phyloP scores from a whole-genome alignment of 2,329 filamentous ascomycete species.

The Neobulgaria alba region DNA sequence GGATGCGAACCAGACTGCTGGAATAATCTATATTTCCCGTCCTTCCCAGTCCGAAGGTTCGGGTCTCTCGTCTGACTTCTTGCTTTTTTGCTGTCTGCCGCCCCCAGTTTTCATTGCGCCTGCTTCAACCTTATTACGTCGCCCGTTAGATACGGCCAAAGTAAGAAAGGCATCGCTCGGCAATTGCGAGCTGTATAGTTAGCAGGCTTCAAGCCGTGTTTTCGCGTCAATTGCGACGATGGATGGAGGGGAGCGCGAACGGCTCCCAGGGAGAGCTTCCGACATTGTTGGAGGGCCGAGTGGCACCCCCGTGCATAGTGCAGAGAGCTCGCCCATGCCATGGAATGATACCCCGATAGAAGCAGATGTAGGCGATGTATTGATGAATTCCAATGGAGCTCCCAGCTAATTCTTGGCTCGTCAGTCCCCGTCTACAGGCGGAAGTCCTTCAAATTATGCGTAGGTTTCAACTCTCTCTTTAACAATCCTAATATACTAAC shows the following conservation, averaged over 20 bases:
- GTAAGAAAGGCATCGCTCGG: too few relatives aligned
- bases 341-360: slow-evolving; percentile 21
- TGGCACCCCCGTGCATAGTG: too few relatives aligned
- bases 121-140: too few relatives aligned
- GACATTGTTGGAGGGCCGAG: too few relatives aligned
- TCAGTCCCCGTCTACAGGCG: slow-evolving; percentile 8
- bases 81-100: slow-evolving; percentile 2
- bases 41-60: slow-evolving; percentile 11
- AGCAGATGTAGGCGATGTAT: slow-evolving; percentile 17
- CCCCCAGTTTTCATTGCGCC: too few relatives aligned
- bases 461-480: too few relatives aligned
- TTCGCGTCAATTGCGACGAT: too few relatives aligned
- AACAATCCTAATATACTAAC: slow-evolving; percentile 2
- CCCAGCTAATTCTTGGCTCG: not conserved
- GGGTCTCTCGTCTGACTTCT: slow-evolving; percentile 7
- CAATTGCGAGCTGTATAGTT: too few relatives aligned
- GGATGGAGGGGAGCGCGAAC: not conserved
- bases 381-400: not conserved
- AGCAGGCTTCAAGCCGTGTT: too few relatives aligned
- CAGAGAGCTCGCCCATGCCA: too few relatives aligned
- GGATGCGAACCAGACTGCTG: slow-evolving; percentile 1
- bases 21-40: slow-evolving; percentile 2
- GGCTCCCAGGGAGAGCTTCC: too few relatives aligned
- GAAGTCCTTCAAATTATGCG: slow-evolving; percentile 16
- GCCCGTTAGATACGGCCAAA: too few relatives aligned